A percentile compares a stretch with the other conserved stretches of the same genome.
These are phyloP conservation scores for Trichosanthes cucumerina DNA, from an alignment of 306 rosid species.

Conservation along the genomic window DNA sequence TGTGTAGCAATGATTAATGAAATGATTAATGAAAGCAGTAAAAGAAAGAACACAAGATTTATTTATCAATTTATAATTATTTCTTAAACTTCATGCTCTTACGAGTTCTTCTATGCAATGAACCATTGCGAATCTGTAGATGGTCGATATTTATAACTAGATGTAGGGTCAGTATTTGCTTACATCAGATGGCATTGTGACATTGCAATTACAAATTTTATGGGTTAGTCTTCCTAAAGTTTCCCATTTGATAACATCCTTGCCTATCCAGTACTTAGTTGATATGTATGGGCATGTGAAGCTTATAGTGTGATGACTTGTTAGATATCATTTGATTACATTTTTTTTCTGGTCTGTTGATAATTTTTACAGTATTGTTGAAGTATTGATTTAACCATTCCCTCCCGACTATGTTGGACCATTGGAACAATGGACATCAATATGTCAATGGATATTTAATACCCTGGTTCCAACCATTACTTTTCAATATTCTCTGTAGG, in stretches of 20 bases:
- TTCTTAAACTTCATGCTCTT: neutral
- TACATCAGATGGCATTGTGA: neutral
- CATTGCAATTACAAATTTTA: neutral
- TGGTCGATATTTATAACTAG: neutral
- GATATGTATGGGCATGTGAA: neutral
- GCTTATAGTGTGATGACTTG: neutral
- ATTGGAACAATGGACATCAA: neutral
- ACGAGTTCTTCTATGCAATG: neutral
- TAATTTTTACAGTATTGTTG: neutral
- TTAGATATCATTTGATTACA: neutral
- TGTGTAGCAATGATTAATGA: neutral
- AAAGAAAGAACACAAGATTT: neutral
- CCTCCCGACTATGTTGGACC: neutral
- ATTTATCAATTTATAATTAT: too few relatives aligned
- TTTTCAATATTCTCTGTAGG: slow-evolving; percentile 37
- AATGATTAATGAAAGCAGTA: neutral
- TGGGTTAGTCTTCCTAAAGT: neutral
- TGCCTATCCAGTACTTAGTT: neutral
- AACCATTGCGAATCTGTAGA: neutral
- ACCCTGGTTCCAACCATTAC: neutral
- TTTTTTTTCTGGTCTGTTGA: neutral
- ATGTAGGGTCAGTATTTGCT: neutral
- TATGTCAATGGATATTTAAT: neutral
- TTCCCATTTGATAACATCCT: neutral
- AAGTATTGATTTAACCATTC: neutral